phyloP scores from a whole-genome alignment of 306 rosid genomes.

The Cajanus cajan region DNA sequence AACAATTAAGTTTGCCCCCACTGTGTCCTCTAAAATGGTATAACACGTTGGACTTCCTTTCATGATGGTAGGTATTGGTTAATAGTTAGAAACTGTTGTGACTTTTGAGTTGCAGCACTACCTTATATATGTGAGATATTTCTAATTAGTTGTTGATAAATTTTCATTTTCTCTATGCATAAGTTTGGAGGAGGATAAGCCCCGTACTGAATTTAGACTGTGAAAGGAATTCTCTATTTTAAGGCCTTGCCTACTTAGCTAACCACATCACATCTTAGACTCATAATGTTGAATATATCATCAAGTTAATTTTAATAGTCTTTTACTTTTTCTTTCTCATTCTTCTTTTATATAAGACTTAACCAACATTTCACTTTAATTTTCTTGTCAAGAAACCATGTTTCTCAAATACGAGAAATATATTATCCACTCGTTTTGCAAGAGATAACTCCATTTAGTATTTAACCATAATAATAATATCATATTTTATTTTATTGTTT shows the following conservation, averaged over 20 bases:
- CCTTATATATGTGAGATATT: not conserved
- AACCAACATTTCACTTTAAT: too few species aligned
- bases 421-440: too few species aligned
- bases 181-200: not conserved
- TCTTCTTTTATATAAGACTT: too few species aligned
- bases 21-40: constrained; percentile 30
- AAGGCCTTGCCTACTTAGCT: not conserved
- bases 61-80: not conserved
- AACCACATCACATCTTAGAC: not conserved
- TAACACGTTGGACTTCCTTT: not conserved
- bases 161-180: not conserved
- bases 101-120: not conserved
- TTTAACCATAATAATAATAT: too few species aligned
- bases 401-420: too few species aligned
- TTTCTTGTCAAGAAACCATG: too few species aligned
- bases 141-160: not conserved
- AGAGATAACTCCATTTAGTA: too few species aligned
- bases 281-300: too few species aligned
- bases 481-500: too few species aligned
- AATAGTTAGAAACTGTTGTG: not conserved
- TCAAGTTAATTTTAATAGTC: too few species aligned
- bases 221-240: not conserved
- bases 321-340: too few species aligned
- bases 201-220: not conserved
- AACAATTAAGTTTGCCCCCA: not conserved